phyloP scores from a whole-genome alignment of 805 yeast genomes.

The Candida xyloterini region DNA sequence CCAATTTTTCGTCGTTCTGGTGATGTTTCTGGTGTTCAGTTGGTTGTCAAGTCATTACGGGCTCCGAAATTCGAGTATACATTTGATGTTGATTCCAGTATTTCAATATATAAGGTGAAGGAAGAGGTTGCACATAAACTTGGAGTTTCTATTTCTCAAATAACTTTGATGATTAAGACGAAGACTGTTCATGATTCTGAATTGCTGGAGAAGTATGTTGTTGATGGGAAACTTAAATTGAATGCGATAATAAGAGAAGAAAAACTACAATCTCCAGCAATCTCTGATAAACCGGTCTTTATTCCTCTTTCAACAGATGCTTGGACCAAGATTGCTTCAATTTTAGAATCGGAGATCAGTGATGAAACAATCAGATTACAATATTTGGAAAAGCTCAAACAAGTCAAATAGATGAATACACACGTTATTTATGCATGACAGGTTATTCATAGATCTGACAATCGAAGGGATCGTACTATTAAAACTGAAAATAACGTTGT shows the following conservation, averaged over 20 bases:
- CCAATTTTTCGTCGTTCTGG: conserved; percentile 32
- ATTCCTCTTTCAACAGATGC: conserved; percentile 20
- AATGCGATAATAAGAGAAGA: conserved; percentile 35
- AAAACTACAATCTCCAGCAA: not conserved
- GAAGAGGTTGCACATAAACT: conserved; percentile 32
- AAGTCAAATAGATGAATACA: conserved; percentile 1
- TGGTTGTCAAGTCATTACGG: conserved; percentile 61
- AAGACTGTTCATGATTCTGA: conserved; percentile 48
- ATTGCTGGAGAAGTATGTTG: conserved; percentile 24
- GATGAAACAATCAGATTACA: conserved; percentile 14
- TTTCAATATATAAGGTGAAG: conserved; percentile 38
- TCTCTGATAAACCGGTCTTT: conserved; percentile 1
- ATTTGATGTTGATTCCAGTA: conserved; percentile 21
- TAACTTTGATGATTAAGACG: conserved; percentile 49
- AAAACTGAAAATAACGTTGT: too few species aligned
- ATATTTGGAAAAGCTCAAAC: conserved; percentile 23
- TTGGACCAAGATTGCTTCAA: conserved; percentile 36
- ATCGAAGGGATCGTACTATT: too few species aligned
- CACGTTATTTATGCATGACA: too few species aligned
- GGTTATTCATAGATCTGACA: too few species aligned
- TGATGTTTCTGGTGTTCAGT: conserved; percentile 23
- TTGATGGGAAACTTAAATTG: conserved; percentile 26
- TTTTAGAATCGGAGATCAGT: conserved; percentile 34
- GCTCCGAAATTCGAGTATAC: conserved; percentile 59
- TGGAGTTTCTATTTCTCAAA: conserved; percentile 31